Conservation (phyloP, 495 filamentous ascomycete genomes). For the Immersiella caudata region DNA sequence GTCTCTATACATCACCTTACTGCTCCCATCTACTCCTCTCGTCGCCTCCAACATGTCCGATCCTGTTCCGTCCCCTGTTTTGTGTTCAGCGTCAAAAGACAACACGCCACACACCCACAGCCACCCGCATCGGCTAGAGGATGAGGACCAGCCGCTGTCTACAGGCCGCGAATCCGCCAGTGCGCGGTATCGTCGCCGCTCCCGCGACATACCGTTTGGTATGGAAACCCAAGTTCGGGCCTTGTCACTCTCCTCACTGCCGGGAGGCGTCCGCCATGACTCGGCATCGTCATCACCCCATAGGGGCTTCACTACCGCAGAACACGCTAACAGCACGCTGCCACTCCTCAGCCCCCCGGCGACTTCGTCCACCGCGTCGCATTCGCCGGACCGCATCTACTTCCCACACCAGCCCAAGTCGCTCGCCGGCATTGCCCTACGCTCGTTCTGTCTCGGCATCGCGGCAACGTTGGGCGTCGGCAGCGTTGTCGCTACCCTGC, state of each 20-base stretch:
- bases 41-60: slow-evolving; percentile 4
- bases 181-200: slow-evolving; percentile 18
- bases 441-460: slow-evolving; percentile 59
- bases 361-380: slow-evolving; percentile 22
- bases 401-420: slow-evolving; percentile 66
- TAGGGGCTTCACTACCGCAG: not conserved
- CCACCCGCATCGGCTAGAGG: not conserved
- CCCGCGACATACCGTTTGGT: slow-evolving; percentile 5
- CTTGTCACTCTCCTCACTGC: not conserved
- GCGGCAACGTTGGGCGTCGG: slow-evolving; percentile 46
- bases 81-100: not conserved
- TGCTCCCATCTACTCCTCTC: not conserved
- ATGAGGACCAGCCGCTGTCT: not conserved
- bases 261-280: not conserved
- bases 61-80: not conserved
- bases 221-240: slow-evolving; percentile 18
- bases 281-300: not conserved
- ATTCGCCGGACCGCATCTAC: slow-evolving; percentile 38
- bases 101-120: not conserved
- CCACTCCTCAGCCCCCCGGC: slow-evolving; percentile 39
- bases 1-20: not conserved
- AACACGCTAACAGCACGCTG: slow-evolving; percentile 38
- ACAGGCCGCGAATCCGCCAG: slow-evolving; percentile 13
- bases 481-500: slow-evolving; percentile 45
- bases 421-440: slow-evolving; percentile 77